A percentile compares a stretch with the other conserved stretches of the same genome.
phyloP scores from a whole-genome alignment of 371 early-diverging fungal genomes.

The Amoeboaphelidium occidentale region DNA sequence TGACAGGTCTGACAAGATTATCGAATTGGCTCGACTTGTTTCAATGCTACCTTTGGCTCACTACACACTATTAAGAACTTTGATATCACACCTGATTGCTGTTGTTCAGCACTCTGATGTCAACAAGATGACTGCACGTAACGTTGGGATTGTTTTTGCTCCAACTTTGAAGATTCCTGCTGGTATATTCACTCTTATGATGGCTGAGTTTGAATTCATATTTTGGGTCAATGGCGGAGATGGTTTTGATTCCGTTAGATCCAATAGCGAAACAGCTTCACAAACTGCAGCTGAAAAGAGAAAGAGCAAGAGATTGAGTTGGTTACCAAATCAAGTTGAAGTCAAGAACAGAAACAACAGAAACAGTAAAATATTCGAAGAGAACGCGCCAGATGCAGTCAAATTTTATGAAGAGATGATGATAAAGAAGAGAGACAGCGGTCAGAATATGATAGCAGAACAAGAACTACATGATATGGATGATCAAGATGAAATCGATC shows the following conservation, averaged over 20 bases:
- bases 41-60: constrained; percentile 53
- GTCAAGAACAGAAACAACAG: no score
- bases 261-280: no score
- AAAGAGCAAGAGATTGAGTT: no score
- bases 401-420: no score
- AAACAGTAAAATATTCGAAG: not conserved
- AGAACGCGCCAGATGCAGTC: no score
- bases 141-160: constrained; percentile 81
- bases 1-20: constrained; percentile 38
- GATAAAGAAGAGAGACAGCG: no score
- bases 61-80: constrained; percentile 57
- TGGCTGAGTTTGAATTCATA: constrained; percentile 63
- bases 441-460: no score
- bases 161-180: constrained; percentile 79
- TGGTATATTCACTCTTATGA: constrained; percentile 55
- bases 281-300: no score
- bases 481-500: no score
- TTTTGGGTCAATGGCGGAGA: constrained; percentile 25
- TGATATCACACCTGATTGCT: constrained; percentile 64
- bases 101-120: constrained; percentile 48
- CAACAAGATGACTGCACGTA: constrained; percentile 82
- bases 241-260: no score
- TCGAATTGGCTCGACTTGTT: constrained; percentile 48
- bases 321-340: no score
- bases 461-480: no score